A percentile compares a stretch with the other conserved stretches of the same genome.
Conservation (phyloP, 371 early-diverging fungal species). For the Paraphysoderma sedebokerense region DNA sequence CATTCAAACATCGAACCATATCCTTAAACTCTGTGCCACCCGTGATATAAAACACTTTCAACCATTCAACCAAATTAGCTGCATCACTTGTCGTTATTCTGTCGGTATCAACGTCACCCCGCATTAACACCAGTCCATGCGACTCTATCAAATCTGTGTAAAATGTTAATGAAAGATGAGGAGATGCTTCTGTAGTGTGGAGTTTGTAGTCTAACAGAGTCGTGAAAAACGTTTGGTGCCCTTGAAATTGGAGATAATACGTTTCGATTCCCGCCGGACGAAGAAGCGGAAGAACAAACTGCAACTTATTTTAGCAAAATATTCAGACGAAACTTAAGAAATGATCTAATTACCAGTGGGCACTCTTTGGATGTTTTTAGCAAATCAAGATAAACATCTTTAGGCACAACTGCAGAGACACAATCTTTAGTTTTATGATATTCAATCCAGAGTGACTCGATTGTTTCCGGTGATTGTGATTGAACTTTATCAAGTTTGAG, state of each 20-base stretch:
- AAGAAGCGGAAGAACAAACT: conserved; percentile 4
- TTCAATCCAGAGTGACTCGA: conserved; percentile 1
- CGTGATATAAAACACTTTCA: no score
- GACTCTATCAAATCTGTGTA: conserved; percentile 2
- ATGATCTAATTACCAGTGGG: background rate
- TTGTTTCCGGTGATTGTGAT: background rate
- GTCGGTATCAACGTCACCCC: background rate
- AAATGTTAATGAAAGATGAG: background rate
- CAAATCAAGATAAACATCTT: background rate
- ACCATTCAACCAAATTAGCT: no score
- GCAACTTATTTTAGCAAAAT: background rate
- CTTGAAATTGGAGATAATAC: background rate
- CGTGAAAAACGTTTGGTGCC: conserved; percentile 4
- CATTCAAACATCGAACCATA: no score
- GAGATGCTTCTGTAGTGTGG: conserved; percentile 1
- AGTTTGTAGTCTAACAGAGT: background rate
- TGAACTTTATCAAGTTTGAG: background rate
- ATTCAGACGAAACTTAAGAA: background rate
- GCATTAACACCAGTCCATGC: conserved; percentile 1
- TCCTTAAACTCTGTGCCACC: no score
- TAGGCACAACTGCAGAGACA: background rate
- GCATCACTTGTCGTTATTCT: no score
- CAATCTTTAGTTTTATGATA: background rate
- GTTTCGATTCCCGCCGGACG: background rate
- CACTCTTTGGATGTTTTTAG: conserved; percentile 1